Evolutionary conservation across 2,329 filamentous ascomycete species (phyloP), one percentile per base, ranked within the genome.

Genomic region (Exserohilum rostratum): DNA sequence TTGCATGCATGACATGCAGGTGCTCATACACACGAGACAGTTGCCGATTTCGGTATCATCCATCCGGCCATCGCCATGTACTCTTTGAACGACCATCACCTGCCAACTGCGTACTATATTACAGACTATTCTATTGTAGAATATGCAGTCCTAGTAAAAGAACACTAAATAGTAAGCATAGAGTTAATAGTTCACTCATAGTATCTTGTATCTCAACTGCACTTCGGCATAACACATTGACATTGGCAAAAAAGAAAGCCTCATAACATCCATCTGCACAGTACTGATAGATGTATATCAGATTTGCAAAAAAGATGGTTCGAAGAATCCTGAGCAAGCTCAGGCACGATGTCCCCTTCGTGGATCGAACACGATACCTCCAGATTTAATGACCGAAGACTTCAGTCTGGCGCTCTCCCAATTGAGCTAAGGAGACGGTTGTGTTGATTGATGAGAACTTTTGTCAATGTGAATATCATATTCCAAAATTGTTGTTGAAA

Each of bases 321-420:
- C 56, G 56, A 59, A 59, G 33, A 46, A 55, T 44, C 56, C 45
- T 37, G 46, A 53, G 56, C 48, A 57, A 59, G 46, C 53, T 39
- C 53, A 53, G 46, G 53, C 56, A 58, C 56, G 56, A 53, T 59
- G 56, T 59, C 56, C 56, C 56, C 56, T 59, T 59, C 56, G 56
- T 58, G 55, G 55, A 58, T 58, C 55, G 55, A 58, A 58, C 55
- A 58, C 55, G 55, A 58, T 59, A 60, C 57, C 57, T 59, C 57
- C 57, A 59, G 57, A 59, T 59, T 59, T 49, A 57, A 33, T 59
- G 57, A 59, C 57, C 42, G 50, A 57, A 57, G 57, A 57, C 57
- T 60, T 60, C 57, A 60, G 57, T 60, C 57, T 60, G 57, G 57
- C 57, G 57, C 57, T 60, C 57, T 60, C 57, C 57, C 57, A 60